Evolutionary conservation across 768 basidiomycete genomes (phyloP).

Genomic region (Gautieria morchelliformis): DNA sequence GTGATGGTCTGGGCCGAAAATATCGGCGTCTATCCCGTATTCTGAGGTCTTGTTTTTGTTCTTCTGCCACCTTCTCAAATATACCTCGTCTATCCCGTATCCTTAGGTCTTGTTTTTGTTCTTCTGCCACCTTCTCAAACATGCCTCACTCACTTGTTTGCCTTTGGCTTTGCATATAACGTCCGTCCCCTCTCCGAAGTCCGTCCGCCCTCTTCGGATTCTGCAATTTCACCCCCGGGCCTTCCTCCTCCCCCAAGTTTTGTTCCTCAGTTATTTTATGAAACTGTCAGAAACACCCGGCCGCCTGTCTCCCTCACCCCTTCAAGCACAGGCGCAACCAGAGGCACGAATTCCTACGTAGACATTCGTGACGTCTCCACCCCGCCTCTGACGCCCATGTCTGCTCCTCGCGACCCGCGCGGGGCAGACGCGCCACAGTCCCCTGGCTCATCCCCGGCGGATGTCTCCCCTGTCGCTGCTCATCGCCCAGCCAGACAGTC

Average conservation of each 20-base stretch:
- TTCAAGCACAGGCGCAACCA: slow-evolving; percentile 3
- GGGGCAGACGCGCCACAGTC: neutral
- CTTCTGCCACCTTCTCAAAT: neutral
- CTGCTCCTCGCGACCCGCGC: neutral
- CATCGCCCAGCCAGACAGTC: neutral
- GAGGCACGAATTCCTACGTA: neutral
- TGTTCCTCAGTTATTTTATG: slow-evolving; percentile 2
- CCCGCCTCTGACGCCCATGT: neutral
- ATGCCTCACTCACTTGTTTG: neutral
- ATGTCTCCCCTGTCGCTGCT: neutral
- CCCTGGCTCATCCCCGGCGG: neutral
- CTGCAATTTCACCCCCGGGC: neutral
- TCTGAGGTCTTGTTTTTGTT: neutral
- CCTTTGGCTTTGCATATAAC: neutral
- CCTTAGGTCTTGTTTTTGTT: neutral
- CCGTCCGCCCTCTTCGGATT: neutral
- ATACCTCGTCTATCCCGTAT: neutral
- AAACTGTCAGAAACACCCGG: slow-evolving; percentile 1
- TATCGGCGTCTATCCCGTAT: neutral
- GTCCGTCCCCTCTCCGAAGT: neutral
- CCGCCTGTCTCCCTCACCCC: neutral
- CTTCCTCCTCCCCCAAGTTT: neutral
- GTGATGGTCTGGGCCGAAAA: neutral
- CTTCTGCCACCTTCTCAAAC: neutral
- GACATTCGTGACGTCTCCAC: neutral